A percentile compares a stretch with the other conserved stretches of the same genome.
phyloP scores from a whole-genome alignment of 2,329 filamentous ascomycete genomes.

The Stromatinia cepivora region DNA sequence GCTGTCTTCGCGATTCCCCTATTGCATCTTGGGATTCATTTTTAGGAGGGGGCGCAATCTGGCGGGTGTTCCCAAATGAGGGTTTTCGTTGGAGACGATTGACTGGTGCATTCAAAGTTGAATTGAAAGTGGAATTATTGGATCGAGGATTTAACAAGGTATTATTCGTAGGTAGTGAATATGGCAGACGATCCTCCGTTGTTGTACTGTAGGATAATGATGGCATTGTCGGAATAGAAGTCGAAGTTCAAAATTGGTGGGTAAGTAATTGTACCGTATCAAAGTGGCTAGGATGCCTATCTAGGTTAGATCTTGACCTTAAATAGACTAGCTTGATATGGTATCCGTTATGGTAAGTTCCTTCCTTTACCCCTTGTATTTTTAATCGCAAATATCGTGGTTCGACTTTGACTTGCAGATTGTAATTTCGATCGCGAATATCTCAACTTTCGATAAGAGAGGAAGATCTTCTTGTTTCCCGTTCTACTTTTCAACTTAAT shows the following conservation, averaged over 20 bases:
- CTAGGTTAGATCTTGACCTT: constrained; percentile 1
- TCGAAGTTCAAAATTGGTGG: constrained; percentile 20
- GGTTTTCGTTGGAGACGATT: constrained; percentile 17
- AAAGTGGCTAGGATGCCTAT: constrained; percentile 20
- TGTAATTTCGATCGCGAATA: neutral
- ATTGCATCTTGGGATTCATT: constrained; percentile 22
- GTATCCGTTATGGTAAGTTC: constrained; percentile 9
- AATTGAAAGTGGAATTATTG: constrained; percentile 11
- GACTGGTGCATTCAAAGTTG: constrained; percentile 12
- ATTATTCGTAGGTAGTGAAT: constrained; percentile 8
- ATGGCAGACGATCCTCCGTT: constrained; percentile 22
- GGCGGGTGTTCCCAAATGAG: constrained; percentile 21
- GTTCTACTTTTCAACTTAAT: neutral
- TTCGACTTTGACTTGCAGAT: neutral
- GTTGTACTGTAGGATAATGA: constrained; percentile 24
- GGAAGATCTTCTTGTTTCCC: neutral
- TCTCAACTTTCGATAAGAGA: neutral
- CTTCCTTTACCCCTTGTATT: constrained; percentile 9
- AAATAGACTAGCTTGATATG: constrained; percentile 7
- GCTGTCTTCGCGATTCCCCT: constrained; percentile 32
- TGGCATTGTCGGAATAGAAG: constrained; percentile 20
- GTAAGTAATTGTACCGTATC: constrained; percentile 20
- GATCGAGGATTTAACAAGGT: neutral
- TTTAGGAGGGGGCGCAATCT: constrained; percentile 21
- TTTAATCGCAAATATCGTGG: neutral